A percentile compares a stretch with the other conserved stretches of the same genome.
These are phyloP conservation scores for Laburnicola sp. DNA, from an alignment of 2,329 filamentous ascomycete species.

Conservation along the genomic window DNA sequence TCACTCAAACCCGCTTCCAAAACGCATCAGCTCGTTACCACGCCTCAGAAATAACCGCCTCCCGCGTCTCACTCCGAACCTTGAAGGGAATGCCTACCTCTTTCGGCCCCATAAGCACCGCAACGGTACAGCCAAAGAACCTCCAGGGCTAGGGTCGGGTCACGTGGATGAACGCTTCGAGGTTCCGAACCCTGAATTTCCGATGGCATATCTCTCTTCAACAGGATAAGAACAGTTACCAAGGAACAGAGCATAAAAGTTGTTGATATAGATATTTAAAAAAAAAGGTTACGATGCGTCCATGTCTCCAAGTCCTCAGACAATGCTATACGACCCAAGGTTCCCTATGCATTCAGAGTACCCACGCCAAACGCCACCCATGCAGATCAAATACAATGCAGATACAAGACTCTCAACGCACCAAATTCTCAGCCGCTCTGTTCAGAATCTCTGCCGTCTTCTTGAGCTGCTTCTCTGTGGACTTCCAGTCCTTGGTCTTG, in stretches of 20 bases:
- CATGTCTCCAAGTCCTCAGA: neutral
- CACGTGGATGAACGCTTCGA: too few species aligned
- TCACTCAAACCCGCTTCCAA: neutral
- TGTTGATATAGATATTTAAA: too few species aligned
- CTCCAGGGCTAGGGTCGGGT: neutral
- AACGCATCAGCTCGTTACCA: neutral
- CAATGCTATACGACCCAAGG: neutral
- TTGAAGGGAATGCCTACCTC: neutral
- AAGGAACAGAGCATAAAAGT: too few species aligned
- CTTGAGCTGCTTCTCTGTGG: slow-evolving; percentile 68
- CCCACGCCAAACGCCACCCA: slow-evolving; percentile 5
- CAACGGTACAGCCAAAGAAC: neutral
- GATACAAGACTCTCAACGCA: neutral
- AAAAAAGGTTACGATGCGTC: neutral
- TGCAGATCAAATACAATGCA: slow-evolving; percentile 1
- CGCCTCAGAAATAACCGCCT: neutral
- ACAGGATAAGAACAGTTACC: too few species aligned
- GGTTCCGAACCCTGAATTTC: too few species aligned
- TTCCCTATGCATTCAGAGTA: neutral
- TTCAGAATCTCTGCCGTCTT: slow-evolving; percentile 71
- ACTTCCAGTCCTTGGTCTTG: slow-evolving; percentile 60
- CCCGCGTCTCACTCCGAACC: neutral
- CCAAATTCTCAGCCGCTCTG: slow-evolving; percentile 59
- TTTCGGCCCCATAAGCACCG: slow-evolving; percentile 3
- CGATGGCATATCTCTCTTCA: too few species aligned